Base-by-base conservation (phyloP, 2,329 filamentous ascomycete genomes). In the Aspergillus proliferans region DNA sequence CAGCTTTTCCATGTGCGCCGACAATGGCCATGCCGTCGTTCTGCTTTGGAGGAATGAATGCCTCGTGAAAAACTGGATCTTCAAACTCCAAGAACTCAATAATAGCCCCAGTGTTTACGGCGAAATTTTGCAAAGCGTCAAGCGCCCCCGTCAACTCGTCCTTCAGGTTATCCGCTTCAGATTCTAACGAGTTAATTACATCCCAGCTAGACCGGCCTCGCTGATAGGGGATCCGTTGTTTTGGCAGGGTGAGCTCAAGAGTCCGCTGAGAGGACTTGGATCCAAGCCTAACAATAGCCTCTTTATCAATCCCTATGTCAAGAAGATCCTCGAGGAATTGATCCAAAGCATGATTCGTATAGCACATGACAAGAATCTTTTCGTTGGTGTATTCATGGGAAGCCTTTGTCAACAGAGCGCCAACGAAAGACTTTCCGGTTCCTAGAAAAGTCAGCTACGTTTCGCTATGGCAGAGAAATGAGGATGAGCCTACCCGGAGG, bases 371-470 rank as follows among this genome's bases (percentile, higher is more conserved):
- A 0, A 91, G 70, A 0, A 89, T 77, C 0, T 63, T 78, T 24
- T 78, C 70, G 0, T 55, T 18, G 0, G 78, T 81, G 4, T 72
- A 57, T 1, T 78, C 61, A 18, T 82, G 66, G 0, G 90, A 59
- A 0, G 73, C 64, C 46, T 83, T 82, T 0, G 80, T 77, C 1
- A 84, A 70, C 2, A 86, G 67, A 0, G 85, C 81, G 0, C 87
- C 87, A 2, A 88, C 77, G 52, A 87, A 87, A 0, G 85, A 88
- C 55, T 91, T 91, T 1, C 87, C 87, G 0, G 85, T 90, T 0
- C 84, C 83, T 83, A 42, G 6, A 38, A 21, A 22, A 10, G n/a
- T 53, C n/a, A 54, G 40, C 34, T 21, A 36, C 10, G 33, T 12
- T 26, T 9, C 40, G n/a, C 8, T 10, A 34, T 36, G 30, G 6